phyloP scores from a whole-genome alignment of 2,329 filamentous ascomycete genomes.

The Penicillium nordicum region DNA sequence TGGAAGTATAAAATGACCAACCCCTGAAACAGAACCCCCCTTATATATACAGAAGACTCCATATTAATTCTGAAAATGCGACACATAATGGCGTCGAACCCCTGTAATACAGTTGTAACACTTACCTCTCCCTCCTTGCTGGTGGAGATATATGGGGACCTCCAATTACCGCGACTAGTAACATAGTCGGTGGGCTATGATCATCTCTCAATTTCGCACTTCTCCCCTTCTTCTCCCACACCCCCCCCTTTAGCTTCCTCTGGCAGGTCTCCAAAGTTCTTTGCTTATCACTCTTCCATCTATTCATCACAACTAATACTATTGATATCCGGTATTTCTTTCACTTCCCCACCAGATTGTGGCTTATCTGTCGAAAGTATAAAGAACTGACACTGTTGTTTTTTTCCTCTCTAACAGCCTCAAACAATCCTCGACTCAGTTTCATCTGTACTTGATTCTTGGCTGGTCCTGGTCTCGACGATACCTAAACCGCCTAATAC shows the following conservation, averaged over 20 bases:
- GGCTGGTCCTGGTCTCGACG: slow-evolving; percentile 31
- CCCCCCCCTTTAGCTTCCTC: slow-evolving; percentile 1
- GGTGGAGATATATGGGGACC: slow-evolving; percentile 7
- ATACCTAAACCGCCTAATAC: slow-evolving; percentile 6
- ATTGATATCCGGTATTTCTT: slow-evolving; percentile 3
- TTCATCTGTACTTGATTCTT: slow-evolving; percentile 18
- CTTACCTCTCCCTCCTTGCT: slow-evolving; percentile 6
- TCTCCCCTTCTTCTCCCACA: background rate
- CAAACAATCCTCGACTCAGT: background rate
- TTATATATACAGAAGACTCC: background rate
- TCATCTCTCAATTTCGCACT: slow-evolving; percentile 9
- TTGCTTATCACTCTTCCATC: background rate
- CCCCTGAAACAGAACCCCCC: slow-evolving; percentile 3
- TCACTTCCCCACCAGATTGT: background rate
- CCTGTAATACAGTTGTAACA: slow-evolving; percentile 10
- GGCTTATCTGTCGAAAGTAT: slow-evolving; percentile 5
- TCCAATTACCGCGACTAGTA: slow-evolving; percentile 6
- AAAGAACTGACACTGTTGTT: background rate
- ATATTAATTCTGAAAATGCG: background rate
- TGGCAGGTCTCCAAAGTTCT: background rate
- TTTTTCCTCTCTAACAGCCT: background rate
- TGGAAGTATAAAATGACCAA: background rate
- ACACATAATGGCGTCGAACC: slow-evolving; percentile 1
- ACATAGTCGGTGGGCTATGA: slow-evolving; percentile 11
- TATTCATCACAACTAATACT: background rate